phyloP scores from a whole-genome alignment of 108 stramenopile species.

The Aurantiochytrium sp. region DNA sequence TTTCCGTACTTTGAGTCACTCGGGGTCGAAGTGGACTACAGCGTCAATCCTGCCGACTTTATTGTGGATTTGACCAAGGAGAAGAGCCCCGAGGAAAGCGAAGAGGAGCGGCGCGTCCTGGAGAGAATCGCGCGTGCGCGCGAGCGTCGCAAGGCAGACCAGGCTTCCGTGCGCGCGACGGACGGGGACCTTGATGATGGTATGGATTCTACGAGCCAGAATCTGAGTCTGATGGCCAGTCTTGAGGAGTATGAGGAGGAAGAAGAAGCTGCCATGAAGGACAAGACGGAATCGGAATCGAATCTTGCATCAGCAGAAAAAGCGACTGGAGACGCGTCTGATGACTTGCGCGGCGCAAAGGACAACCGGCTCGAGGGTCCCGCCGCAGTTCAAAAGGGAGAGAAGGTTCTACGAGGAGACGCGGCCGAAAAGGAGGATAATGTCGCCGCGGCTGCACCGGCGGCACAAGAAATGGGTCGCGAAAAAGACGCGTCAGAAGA shows the following conservation, averaged over 20 bases:
- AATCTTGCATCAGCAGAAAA: too few relatives aligned
- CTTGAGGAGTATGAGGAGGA: not conserved
- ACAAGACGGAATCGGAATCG: too few relatives aligned
- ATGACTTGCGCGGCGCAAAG: too few relatives aligned
- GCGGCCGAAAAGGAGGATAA: too few relatives aligned
- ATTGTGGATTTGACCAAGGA: not conserved
- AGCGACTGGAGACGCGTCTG: too few relatives aligned
- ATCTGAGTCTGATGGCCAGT: not conserved
- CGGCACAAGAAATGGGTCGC: too few relatives aligned
- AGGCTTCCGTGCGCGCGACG: not conserved
- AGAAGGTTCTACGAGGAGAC: too few relatives aligned
- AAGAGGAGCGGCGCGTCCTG: not conserved
- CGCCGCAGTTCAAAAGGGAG: too few relatives aligned
- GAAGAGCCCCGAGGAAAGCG: not conserved
- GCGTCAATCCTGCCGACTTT: not conserved
- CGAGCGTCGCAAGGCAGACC: not conserved
- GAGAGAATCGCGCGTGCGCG: not conserved
- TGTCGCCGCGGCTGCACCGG: too few relatives aligned
- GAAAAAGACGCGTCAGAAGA: too few relatives aligned
- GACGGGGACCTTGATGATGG: not conserved
- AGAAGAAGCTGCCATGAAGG: too few relatives aligned
- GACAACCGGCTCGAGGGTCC: too few relatives aligned
- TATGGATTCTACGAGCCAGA: not conserved
- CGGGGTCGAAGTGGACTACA: slow-evolving; percentile 2
- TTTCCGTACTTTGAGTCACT: slow-evolving; percentile 13